Evolutionary conservation across 306 rosid genomes (phyloP).

Genomic region (Cucurbita ficifolia): DNA sequence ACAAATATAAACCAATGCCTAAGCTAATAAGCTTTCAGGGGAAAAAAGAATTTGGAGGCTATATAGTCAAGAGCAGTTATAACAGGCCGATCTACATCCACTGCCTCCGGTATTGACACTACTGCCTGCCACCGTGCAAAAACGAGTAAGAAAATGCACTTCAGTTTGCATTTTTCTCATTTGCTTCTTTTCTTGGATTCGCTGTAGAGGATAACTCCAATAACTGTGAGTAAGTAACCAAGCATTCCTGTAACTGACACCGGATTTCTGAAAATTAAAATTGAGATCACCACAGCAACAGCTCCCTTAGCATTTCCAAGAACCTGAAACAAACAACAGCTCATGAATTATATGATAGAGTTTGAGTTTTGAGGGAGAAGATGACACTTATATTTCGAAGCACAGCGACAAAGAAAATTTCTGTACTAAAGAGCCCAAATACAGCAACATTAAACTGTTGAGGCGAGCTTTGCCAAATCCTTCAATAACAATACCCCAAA

Average conservation of each 20-base stretch:
- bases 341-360: not conserved
- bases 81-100: constrained; percentile 13
- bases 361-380: not conserved
- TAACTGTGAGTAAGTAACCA: constrained; percentile 81
- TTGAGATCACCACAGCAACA: constrained; percentile 95
- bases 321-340: constrained; percentile 36
- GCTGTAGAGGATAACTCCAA: constrained; percentile 85
- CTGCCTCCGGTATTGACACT: not conserved
- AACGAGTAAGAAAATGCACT: constrained; percentile 18
- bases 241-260: constrained; percentile 98
- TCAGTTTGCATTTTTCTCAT: constrained; percentile 26
- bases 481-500: not conserved
- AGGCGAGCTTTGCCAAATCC: not conserved
- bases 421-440: not conserved
- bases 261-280: constrained; percentile 84
- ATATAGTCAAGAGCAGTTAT: not conserved
- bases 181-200: constrained; percentile 99
- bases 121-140: not conserved
- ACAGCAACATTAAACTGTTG: not conserved
- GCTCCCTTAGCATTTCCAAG: constrained; percentile 99
- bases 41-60: constrained; percentile 11
- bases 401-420: not conserved
- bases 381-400: not conserved
- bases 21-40: constrained; percentile 25
- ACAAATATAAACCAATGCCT: constrained; percentile 33